Base-by-base conservation (phyloP, 1,284 basidiomycete genomes). In the Puccinia brachypodii region DNA sequence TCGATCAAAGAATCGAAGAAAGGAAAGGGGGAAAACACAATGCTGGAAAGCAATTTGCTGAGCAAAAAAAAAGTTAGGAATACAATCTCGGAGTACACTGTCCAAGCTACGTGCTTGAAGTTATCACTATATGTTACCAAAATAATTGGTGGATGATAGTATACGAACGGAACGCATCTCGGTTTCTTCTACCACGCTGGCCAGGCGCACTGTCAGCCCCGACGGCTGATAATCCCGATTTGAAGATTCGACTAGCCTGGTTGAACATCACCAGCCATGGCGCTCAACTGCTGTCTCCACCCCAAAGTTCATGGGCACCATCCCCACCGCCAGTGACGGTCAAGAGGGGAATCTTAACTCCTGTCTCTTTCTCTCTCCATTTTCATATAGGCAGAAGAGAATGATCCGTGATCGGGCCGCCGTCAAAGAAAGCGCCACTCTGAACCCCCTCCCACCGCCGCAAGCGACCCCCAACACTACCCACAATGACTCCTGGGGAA, bases 391-490 rank as follows among this genome's bases (percentile, higher is more conserved):
- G 76, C 76, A 53, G 71, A 64, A 40, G 76, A 79, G 40, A 69
- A 69, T 53, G 76, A 79, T 33, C 62, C 64, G 76, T 25, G 58
- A 66, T 28, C 64, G 76, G 22, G 56, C 64, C 14, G 56, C 76
- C n/a, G 71, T 79, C 66, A 66, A 79, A 28, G 76, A 79, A 3
- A 53, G 33, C 76, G 71, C 40, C 53, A 68, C 50, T 66, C 76
- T 19, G 47, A 50, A 2, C 66, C 76, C 3, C 76, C 64, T 56
- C 64, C 76, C 76, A 79, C 42, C 76, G 76, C 25, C 64, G 56
- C 76, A 79, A 79, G 50, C 42, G 76, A 58, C 76, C 76, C 8
- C 76, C 56, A 44, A 79, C 64, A 6, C 40, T 79, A 16, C 66
- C 50, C 8, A 66, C 76, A 1, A 50, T 66, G 2, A 1, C 64